Conservation (phyloP, 352 stramenopile genomes). For the Blastocystis sp. region DNA sequence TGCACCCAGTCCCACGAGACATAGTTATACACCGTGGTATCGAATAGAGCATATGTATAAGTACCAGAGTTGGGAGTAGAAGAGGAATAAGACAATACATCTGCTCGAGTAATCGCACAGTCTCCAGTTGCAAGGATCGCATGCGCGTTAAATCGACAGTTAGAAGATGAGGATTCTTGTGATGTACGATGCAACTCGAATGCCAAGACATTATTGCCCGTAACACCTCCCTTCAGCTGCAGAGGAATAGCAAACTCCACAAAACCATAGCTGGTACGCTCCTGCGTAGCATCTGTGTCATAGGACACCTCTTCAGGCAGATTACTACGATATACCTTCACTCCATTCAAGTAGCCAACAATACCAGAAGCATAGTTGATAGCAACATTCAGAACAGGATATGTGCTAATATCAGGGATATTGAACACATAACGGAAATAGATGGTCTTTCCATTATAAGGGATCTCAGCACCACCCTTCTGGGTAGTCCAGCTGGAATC, state of each 20-base stretch:
- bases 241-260: constrained; percentile 25
- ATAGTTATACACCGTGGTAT: not conserved
- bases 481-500: not conserved
- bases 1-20: constrained; percentile 19
- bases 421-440: constrained; percentile 34
- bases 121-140: not conserved
- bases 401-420: not conserved
- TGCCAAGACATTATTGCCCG: constrained; percentile 44
- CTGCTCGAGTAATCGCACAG: not conserved
- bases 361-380: not conserved
- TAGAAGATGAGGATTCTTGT: not conserved
- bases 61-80: not conserved
- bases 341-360: constrained; percentile 51
- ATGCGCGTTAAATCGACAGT: not conserved
- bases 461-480: not conserved
- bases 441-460: not conserved
- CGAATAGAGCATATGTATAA: not conserved
- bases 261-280: not conserved
- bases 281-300: not conserved
- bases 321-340: constrained; percentile 18
- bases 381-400: constrained; percentile 12
- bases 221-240: not conserved
- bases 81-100: not conserved
- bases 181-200: constrained; percentile 18
- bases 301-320: not conserved